Base-by-base conservation (phyloP, 2,329 filamentous ascomycete species). In the Mycosphaerella sp. region DNA sequence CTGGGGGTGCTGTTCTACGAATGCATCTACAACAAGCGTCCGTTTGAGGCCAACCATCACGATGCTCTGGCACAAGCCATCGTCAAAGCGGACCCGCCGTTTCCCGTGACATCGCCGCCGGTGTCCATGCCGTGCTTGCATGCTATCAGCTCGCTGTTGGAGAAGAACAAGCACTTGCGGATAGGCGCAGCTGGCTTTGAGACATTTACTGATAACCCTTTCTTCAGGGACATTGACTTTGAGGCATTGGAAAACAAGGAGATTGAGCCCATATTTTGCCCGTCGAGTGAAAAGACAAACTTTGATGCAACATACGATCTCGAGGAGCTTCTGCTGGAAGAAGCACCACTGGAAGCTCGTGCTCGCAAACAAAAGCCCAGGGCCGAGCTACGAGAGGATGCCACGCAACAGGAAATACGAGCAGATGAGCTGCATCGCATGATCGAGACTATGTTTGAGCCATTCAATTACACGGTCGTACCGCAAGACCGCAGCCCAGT, bases 11-110 rank as follows among this genome's bases (percentile, higher is more conserved):
- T 95, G n/a, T 97, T 97, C 70, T 98, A 96, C 70, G 93, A 98
- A 70, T 97, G 93, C 78, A 96, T 98, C 59, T 98, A 97, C 74
- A 95, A 94, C 74, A 97, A 94, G 88, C 82, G 93, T 62, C 93
- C 93, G 17, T 98, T 97, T 59, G 89, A 96, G 65, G 91, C 89
- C 47, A 88, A 84, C 61, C 90, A 84, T 42, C 89, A 96, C 66
- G 84, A 88, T 49, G 81, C 82, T 6, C 75, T 98, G 43, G 85
- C 86, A 61, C 81, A 84, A 56, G 82, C 88, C 59, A 94, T 98
- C 64, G 81, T 85, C 61, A 87, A 84, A 63, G 88, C 85, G 10
- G 84, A 82, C 56, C 89, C 90, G 3, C 89, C 87, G 62, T 97
- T 88, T 66, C 91, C 88, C n/a, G 82, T 95, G 58, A 98, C 93